Conservation (phyloP, 768 basidiomycete species). For the Auricularia sp. region DNA sequence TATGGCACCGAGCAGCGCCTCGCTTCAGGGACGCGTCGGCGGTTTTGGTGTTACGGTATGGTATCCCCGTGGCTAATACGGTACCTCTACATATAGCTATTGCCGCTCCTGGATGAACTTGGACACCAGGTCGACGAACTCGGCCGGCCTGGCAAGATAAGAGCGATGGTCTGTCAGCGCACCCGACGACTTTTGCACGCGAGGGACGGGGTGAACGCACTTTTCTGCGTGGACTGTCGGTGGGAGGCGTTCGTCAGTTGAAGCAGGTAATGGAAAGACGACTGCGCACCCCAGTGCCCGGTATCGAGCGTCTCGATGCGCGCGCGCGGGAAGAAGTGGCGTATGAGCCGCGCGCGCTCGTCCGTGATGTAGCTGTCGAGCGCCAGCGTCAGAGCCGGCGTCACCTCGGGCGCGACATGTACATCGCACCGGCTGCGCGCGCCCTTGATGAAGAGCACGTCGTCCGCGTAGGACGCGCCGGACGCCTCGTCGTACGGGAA, state of each 20-base stretch:
- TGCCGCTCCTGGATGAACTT: background rate
- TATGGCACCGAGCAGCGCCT: no score
- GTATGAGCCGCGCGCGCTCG: constrained; percentile 49
- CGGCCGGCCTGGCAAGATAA: background rate
- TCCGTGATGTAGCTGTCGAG: constrained; percentile 58
- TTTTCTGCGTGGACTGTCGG: constrained; percentile 69
- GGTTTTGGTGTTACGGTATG: no score
- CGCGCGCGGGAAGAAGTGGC: constrained; percentile 66
- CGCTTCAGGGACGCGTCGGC: no score
- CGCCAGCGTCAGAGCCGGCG: background rate
- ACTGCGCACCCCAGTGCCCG: constrained; percentile 73
- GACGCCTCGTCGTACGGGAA: constrained; percentile 65
- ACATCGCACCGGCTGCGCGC: constrained; percentile 53
- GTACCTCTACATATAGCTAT: no score
- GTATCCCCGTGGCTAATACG: no score
- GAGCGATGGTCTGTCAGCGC: no score
- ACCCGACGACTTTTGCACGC: no score
- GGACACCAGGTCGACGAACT: background rate
- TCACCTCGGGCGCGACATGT: background rate
- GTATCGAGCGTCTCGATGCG: constrained; percentile 54
- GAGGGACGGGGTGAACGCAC: constrained; percentile 20
- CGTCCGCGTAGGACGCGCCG: constrained; percentile 41
- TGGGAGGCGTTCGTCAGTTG: background rate
- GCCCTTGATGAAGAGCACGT: constrained; percentile 69
- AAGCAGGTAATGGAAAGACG: background rate